These are phyloP conservation scores for Teunomyces panamensis DNA, from an alignment of 805 yeast species.

Conservation along the genomic window DNA sequence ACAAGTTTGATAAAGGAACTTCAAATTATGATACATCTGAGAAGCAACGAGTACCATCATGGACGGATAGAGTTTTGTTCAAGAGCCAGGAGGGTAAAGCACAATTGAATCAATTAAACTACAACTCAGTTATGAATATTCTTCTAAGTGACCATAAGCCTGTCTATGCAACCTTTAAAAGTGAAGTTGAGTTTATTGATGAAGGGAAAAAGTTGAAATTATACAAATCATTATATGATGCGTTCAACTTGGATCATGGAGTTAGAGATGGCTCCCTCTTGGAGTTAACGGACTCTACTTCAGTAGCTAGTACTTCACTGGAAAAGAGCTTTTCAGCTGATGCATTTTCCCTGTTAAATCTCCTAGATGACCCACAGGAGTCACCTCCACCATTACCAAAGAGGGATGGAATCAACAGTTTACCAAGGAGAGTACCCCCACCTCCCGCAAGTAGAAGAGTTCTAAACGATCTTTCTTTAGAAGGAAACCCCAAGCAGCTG, in stretches of 20 bases:
- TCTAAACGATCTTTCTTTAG: slow-evolving; percentile 1
- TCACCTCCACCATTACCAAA: slow-evolving; percentile 22
- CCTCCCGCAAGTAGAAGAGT: slow-evolving; percentile 22
- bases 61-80: slow-evolving; percentile 88
- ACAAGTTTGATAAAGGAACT: slow-evolving; percentile 89
- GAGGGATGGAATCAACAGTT: slow-evolving; percentile 11
- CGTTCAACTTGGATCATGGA: slow-evolving; percentile 29
- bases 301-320: slow-evolving; percentile 9
- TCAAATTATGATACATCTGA: slow-evolving; percentile 82
- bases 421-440: slow-evolving; percentile 31
- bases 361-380: slow-evolving; percentile 27
- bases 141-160: slow-evolving; percentile 88
- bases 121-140: slow-evolving; percentile 60
- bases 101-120: slow-evolving; percentile 57
- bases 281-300: slow-evolving; percentile 7
- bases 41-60: slow-evolving; percentile 90
- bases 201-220: slow-evolving; percentile 27
- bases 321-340: slow-evolving; percentile 22
- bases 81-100: slow-evolving; percentile 44
- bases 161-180: slow-evolving; percentile 74
- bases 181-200: slow-evolving; percentile 66
- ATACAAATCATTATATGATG: slow-evolving; percentile 24
- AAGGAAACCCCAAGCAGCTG: not conserved
- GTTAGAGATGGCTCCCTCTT: slow-evolving; percentile 12
- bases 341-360: slow-evolving; percentile 33